A percentile compares a stretch with the other conserved stretches of the same genome.
Evolutionary conservation across 2,329 filamentous ascomycete species (phyloP).

Genomic region (Cladosporium cucumerinum): DNA sequence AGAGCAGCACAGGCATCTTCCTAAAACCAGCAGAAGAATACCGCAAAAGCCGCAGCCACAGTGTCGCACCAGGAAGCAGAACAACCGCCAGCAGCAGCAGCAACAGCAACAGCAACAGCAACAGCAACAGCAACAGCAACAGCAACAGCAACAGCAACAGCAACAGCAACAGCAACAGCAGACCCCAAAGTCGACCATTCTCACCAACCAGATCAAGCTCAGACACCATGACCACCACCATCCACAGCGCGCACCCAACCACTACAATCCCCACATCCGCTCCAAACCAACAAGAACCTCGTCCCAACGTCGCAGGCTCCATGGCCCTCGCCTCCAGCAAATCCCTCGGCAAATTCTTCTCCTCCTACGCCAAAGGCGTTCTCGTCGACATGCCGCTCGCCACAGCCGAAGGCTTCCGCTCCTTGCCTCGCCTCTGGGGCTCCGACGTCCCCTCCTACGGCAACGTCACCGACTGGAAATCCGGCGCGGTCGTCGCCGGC

Average conservation of each 20-base stretch:
- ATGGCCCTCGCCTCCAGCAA: slow-evolving; percentile 14
- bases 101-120: too few relatives aligned
- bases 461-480: slow-evolving; percentile 10
- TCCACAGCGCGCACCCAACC: too few relatives aligned
- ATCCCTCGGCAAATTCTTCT: slow-evolving; percentile 11
- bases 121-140: too few relatives aligned
- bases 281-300: not conserved
- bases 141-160: too few relatives aligned
- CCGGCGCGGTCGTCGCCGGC: slow-evolving; percentile 3
- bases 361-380: slow-evolving; percentile 6
- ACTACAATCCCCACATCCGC: not conserved
- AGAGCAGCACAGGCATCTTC: not conserved
- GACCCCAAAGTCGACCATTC: not conserved
- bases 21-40: slow-evolving; percentile 14
- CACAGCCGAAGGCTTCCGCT: slow-evolving; percentile 15
- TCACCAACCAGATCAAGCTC: not conserved
- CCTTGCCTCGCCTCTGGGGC: slow-evolving; percentile 14
- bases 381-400: slow-evolving; percentile 15
- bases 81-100: not conserved
- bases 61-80: not conserved
- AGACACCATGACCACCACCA: not conserved
- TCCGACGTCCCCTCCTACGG: slow-evolving; percentile 2
- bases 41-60: slow-evolving; percentile 9
- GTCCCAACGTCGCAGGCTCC: not conserved
- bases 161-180: not conserved